Evolutionary conservation across 177 flowering plant species (phyloP), one percentile per base, ranked within the genome.

Genomic region (Vitis hybrid): DNA sequence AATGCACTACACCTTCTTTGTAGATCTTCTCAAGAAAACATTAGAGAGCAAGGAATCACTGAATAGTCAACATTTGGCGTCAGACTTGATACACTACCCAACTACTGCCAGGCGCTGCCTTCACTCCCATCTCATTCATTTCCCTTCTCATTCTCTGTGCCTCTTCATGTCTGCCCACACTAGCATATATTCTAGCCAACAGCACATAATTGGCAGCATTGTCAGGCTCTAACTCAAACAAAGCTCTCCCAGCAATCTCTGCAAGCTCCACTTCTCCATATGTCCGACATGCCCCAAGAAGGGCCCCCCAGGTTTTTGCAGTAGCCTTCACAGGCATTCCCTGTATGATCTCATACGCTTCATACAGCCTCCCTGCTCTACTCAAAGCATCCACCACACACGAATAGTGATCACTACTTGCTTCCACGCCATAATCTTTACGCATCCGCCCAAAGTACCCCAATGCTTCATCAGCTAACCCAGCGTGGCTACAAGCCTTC

Each of bases 401-500:
- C 0, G 93, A 74, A 56, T 85, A 87, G 64, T 90, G 97, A 60
- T 90, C 85, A 60, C 81, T 81, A 8, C 65, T 79, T 12, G 82
- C 78, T 66, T 80, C 81, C 51, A 87, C 50, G 26, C 82, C 81
- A 69, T 89, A 85, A 52, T 65, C 67, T 7, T 34, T 64, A 1
- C 62, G 63, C 90, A 92, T 88, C 45, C 74, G 71, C 1, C 52
- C 23, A 65, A 92, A 81, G 66, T 81, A 89, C 68, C 39, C 50
- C 76, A 78, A 21, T 3, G 88, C 97, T 65, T 86, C 85, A 59
- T 92, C 90, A 3, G 86, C 87, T 64, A 88, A 70, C 19, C 94
- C 97, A 0, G 88, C 87, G 81, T 92, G 94, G 66, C 92, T 87
- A 69, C 94, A 92, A 55, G 94, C 94, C 68, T 87, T 87, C 70